phyloP scores from a whole-genome alignment of 352 stramenopile species.

The Lagenidium giganteum region DNA sequence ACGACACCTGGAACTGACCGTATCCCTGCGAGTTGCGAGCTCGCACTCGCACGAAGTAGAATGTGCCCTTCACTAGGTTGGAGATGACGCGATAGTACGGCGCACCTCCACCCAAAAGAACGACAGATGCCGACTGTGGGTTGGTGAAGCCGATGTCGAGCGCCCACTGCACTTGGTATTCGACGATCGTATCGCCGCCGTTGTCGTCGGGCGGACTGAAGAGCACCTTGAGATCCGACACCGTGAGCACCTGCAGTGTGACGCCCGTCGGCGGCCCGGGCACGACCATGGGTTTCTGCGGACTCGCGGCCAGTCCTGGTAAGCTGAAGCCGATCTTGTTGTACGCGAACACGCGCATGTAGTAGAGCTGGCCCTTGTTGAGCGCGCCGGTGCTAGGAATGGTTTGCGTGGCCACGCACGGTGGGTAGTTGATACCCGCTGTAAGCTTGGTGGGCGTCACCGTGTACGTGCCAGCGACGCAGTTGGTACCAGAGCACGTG shows the following conservation, averaged over 20 bases:
- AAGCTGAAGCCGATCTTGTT: conserved; percentile 88
- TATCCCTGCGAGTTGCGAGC: conserved; percentile 50
- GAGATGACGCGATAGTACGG: conserved; percentile 41
- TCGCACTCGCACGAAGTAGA: conserved; percentile 51
- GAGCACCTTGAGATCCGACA: conserved; percentile 78
- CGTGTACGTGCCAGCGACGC: no score
- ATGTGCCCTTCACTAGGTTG: conserved; percentile 35
- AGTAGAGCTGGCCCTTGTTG: conserved; percentile 83
- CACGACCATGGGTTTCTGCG: conserved; percentile 65
- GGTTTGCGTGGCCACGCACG: conserved; percentile 67
- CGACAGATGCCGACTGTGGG: conserved; percentile 17
- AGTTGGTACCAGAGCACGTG: conserved; percentile 7
- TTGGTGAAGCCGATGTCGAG: conserved; percentile 53
- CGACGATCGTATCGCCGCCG: conserved; percentile 70
- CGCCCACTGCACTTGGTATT: conserved; percentile 90
- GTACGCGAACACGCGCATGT: conserved; percentile 90
- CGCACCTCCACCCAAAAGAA: conserved; percentile 35
- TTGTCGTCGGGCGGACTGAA: conserved; percentile 78
- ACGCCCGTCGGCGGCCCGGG: conserved; percentile 47
- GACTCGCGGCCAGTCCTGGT: conserved; percentile 29
- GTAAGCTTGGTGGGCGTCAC: conserved; percentile 45
- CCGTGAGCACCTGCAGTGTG: conserved; percentile 39
- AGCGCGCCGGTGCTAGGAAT: conserved; percentile 54
- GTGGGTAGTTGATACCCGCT: conserved; percentile 53
- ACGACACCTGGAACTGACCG: conserved; percentile 70